These are phyloP conservation scores for Polymyxa betae DNA, from an alignment of 208 protist genomes.

Conservation along the genomic window DNA sequence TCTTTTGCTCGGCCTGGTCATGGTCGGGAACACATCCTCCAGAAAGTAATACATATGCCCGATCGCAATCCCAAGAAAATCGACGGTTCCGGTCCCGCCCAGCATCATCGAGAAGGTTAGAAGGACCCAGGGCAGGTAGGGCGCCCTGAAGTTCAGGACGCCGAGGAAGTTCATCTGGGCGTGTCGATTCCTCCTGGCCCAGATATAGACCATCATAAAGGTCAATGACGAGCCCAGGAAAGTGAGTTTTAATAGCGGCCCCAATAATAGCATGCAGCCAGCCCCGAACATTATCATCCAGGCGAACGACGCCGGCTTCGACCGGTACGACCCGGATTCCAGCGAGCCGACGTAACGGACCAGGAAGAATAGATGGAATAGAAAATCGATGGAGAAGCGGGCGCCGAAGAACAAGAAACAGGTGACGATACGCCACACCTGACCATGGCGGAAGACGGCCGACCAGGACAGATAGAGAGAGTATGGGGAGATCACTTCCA, in stretches of 20 bases:
- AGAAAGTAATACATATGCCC: conserved; percentile 85
- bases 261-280: conserved; percentile 34
- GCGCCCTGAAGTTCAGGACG: conserved; percentile 81
- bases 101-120: conserved; percentile 67
- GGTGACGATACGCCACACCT: conserved; percentile 80
- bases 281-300: conserved; percentile 80
- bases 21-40: conserved; percentile 76
- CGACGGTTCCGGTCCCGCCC: conserved; percentile 57
- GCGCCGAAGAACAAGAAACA: conserved; percentile 85
- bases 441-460: conserved; percentile 63
- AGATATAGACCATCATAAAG: conserved; percentile 85
- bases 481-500: conserved; percentile 76
- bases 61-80: conserved; percentile 77
- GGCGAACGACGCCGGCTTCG: conserved; percentile 76
- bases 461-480: conserved; percentile 75
- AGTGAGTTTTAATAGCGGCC: conserved; percentile 70
- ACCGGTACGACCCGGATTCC: conserved; percentile 78
- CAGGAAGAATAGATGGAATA: conserved; percentile 87
- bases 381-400: conserved; percentile 78
- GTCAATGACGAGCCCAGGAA: conserved; percentile 80
- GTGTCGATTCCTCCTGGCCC: conserved; percentile 75
- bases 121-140: conserved; percentile 84
- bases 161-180: conserved; percentile 79
- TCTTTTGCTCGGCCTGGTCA: conserved; percentile 41
- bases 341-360: conserved; percentile 75